Conservation (phyloP, 2,329 filamentous ascomycete species). For the Exophiala viscosa region DNA sequence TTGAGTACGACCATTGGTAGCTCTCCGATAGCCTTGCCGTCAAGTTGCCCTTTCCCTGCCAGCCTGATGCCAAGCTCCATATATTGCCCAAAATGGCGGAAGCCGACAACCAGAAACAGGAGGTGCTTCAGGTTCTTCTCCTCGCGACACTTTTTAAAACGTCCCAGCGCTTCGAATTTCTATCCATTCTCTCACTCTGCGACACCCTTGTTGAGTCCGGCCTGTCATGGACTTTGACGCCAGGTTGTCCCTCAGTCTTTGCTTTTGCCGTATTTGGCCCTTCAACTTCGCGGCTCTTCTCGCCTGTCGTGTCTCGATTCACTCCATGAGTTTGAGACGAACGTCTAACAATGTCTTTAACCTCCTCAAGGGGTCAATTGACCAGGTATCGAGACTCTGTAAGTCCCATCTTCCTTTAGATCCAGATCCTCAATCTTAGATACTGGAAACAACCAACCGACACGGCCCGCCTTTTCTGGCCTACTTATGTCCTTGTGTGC, state of each 20-base stretch:
- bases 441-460: conserved; percentile 1
- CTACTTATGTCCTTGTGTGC: conserved; percentile 23
- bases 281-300: background rate
- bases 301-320: conserved; percentile 14
- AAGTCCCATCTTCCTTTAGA: conserved; percentile 19
- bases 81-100: background rate
- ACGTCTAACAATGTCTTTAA: conserved; percentile 17
- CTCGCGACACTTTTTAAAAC: conserved; percentile 21
- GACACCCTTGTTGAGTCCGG: conserved; percentile 7
- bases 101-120: conserved; percentile 5
- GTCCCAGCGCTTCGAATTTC: conserved; percentile 19
- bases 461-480: conserved; percentile 10
- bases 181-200: conserved; percentile 14
- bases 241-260: background rate
- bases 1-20: background rate
- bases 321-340: conserved; percentile 18
- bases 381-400: conserved; percentile 24
- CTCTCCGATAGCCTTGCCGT: background rate
- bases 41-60: background rate
- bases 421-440: conserved; percentile 24
- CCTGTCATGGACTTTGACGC: conserved; percentile 2
- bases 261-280: conserved; percentile 6
- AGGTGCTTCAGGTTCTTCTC: conserved; percentile 18
- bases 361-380: conserved; percentile 18
- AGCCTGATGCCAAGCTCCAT: conserved; percentile 4